A percentile compares a stretch with the other conserved stretches of the same genome.
Conservation (phyloP, 2,329 filamentous ascomycete genomes). For the Atkinsonella texensis region DNA sequence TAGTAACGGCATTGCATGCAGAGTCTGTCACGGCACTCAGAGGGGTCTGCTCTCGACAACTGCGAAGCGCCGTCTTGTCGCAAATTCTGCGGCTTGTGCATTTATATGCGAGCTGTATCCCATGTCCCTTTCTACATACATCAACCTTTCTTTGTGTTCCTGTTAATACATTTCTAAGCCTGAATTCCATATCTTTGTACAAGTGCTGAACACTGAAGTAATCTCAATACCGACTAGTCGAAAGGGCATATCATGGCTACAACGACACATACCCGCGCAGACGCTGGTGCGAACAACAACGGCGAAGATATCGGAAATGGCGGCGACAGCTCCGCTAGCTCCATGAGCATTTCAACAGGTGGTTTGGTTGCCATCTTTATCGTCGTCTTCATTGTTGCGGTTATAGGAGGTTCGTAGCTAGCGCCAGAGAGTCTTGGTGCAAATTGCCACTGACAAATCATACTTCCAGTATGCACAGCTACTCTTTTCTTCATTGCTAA, state of each 20-base stretch:
- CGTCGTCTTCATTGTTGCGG: slow-evolving; percentile 52
- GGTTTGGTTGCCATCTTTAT: slow-evolving; percentile 64
- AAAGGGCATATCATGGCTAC: slow-evolving; percentile 24
- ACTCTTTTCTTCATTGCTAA: slow-evolving; percentile 70
- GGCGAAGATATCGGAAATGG: slow-evolving; percentile 52
- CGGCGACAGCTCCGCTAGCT: slow-evolving; percentile 40
- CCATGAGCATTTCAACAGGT: slow-evolving; percentile 52
- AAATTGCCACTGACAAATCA: not conserved
- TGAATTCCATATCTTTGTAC: not conserved
- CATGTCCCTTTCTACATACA: not conserved
- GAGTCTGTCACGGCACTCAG: slow-evolving; percentile 1
- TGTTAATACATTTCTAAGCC: not conserved
- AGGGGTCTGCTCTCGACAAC: not conserved
- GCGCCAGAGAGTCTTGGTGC: not conserved
- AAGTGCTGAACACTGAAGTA: not conserved
- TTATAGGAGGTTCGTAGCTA: slow-evolving; percentile 52
- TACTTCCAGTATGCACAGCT: slow-evolving; percentile 44
- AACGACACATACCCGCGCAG: slow-evolving; percentile 20
- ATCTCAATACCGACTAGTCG: not conserved
- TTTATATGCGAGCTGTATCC: not conserved
- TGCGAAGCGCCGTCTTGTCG: not conserved
- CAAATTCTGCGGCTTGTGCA: not conserved
- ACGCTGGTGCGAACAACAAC: slow-evolving; percentile 23
- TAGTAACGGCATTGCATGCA: slow-evolving; percentile 1
- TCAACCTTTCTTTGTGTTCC: not conserved